A percentile compares a stretch with the other conserved stretches of the same genome.
Conservation (phyloP, 2,329 filamentous ascomycete species). For the Alternaria incomplexa region DNA sequence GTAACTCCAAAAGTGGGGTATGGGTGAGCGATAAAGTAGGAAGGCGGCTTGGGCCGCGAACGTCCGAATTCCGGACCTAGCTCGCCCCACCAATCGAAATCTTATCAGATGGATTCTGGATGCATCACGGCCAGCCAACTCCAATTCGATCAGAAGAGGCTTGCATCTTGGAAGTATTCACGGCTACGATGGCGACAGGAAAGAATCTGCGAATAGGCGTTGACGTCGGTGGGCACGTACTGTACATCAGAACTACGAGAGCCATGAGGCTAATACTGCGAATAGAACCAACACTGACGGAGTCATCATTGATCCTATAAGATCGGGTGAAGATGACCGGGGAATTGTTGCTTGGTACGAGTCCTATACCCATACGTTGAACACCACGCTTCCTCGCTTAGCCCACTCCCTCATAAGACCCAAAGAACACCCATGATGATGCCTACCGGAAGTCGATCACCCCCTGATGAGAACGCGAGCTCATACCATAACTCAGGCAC, state of each 20-base stretch:
- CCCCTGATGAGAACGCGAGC: not conserved
- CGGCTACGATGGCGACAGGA: slow-evolving; percentile 9
- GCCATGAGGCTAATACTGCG: slow-evolving; percentile 2
- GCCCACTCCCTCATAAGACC: not conserved
- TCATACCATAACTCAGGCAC: slow-evolving; percentile 32
- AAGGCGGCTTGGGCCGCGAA: not conserved
- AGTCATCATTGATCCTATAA: slow-evolving; percentile 43
- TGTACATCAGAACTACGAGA: not conserved
- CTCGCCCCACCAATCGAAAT: slow-evolving; percentile 16
- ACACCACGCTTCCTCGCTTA: not conserved
- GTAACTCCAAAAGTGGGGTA: not conserved
- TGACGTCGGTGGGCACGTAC: slow-evolving; percentile 50
- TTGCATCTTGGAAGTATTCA: not conserved
- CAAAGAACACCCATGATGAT: not conserved
- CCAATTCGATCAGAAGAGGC: not conserved
- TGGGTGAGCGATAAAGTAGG: not conserved
- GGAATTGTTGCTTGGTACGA: slow-evolving; percentile 46
- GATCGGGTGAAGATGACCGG: slow-evolving; percentile 30
- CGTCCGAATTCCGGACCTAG: slow-evolving; percentile 1
- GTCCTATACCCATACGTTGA: not conserved
- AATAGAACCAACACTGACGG: slow-evolving; percentile 47
- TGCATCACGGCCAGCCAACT: not conserved
- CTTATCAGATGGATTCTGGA: slow-evolving; percentile 15
- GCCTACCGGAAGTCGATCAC: not conserved
- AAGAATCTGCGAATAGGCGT: slow-evolving; percentile 51